Conservation (phyloP, 148 eudicot species). For the Salicornia ramosissima region DNA sequence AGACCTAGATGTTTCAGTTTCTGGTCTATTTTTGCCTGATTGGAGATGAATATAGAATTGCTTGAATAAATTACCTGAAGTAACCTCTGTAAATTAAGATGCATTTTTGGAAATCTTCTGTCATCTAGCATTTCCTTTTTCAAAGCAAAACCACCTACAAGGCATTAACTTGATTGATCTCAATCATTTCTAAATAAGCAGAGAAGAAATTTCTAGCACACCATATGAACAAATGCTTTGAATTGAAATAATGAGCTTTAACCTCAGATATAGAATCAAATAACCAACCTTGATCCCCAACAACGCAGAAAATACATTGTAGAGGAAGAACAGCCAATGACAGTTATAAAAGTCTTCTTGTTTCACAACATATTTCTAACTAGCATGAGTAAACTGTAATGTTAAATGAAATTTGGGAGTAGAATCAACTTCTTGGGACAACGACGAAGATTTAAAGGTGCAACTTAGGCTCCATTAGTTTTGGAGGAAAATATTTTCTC, state of each 20-base stretch:
- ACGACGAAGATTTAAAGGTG: neutral
- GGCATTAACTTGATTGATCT: slow-evolving; percentile 2
- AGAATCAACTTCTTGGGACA: neutral
- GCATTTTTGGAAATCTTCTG: slow-evolving; percentile 94
- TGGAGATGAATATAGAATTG: neutral
- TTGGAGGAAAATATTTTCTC: no score
- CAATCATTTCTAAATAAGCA: neutral
- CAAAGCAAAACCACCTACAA: slow-evolving; percentile 67
- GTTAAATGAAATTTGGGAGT: neutral
- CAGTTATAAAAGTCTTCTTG: no score
- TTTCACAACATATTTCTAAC: neutral
- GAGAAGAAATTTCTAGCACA: no score
- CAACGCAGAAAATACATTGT: neutral
- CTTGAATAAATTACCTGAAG: slow-evolving; percentile 60
- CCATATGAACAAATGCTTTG: neutral
- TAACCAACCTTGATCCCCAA: neutral
- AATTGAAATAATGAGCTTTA: neutral
- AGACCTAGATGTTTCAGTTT: neutral
- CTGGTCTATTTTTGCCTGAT: neutral
- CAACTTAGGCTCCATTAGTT: no score
- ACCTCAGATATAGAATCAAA: neutral
- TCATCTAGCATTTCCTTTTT: slow-evolving; percentile 91
- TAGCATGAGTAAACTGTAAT: neutral
- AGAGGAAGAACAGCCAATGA: no score
- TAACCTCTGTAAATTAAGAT: slow-evolving; percentile 86